These are phyloP conservation scores for Neurospora tetraspora DNA, from an alignment of 495 filamentous ascomycete genomes.

Conservation along the genomic window DNA sequence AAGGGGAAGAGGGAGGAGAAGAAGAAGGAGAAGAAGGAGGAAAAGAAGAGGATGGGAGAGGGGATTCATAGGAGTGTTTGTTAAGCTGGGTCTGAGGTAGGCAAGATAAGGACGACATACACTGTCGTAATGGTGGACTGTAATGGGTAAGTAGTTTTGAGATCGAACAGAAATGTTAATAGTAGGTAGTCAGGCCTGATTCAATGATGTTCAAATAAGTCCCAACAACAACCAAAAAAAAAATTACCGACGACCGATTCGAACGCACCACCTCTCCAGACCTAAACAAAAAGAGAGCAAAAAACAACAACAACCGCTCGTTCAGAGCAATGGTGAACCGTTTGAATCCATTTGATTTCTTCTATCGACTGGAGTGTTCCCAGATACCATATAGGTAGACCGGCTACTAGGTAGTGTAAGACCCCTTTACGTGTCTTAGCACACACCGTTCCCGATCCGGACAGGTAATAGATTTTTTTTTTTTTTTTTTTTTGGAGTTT, in stretches of 20 bases:
- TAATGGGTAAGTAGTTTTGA: too few relatives aligned
- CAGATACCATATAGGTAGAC: neutral
- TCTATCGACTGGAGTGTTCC: neutral
- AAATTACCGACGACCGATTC: neutral
- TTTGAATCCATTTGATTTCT: neutral
- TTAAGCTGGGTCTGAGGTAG: slow-evolving; percentile 13
- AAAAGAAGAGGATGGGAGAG: slow-evolving; percentile 36
- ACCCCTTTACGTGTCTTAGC: neutral
- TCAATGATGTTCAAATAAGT: neutral
- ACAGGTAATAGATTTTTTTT: neutral
- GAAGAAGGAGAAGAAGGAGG: slow-evolving; percentile 7
- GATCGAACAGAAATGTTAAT: neutral
- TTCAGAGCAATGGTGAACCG: neutral
- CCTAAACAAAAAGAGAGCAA: neutral
- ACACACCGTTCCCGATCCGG: neutral
- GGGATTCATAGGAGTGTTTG: slow-evolving; percentile 53
- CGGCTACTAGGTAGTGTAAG: neutral
- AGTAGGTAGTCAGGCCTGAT: neutral
- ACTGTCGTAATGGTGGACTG: too few relatives aligned
- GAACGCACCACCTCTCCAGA: neutral
- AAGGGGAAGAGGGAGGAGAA: slow-evolving; percentile 14
- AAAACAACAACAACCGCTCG: neutral
- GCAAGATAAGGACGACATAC: too few relatives aligned
- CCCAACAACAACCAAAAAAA: neutral
- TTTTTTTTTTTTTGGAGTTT: neutral